Conservation (phyloP, 1,139 yeast species). For the Debaryomycetaceae sp. region DNA sequence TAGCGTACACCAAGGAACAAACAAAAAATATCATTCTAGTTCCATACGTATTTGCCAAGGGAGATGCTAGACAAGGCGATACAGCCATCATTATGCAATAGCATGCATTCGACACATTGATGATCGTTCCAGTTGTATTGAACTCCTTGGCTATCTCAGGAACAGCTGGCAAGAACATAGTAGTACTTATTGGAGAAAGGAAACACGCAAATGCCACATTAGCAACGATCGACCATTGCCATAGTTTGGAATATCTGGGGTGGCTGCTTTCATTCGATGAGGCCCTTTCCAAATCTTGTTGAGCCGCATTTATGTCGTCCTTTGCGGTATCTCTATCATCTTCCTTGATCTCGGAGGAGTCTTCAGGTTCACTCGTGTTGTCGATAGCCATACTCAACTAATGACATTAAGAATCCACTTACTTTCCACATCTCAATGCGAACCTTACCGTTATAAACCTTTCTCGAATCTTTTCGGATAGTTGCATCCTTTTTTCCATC, state of each 20-base stretch:
- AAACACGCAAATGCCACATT: constrained; percentile 23
- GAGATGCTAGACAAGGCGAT: constrained; percentile 47
- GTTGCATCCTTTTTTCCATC: not conserved
- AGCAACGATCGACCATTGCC: constrained; percentile 12
- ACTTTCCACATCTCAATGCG: not conserved
- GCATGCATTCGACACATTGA: constrained; percentile 47
- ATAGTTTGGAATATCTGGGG: not conserved
- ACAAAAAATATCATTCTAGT: constrained; percentile 38
- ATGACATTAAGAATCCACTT: too few relatives aligned
- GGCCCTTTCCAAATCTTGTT: not conserved
- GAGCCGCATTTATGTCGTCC: not conserved
- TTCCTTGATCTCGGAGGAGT: not conserved
- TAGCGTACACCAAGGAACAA: constrained; percentile 27
- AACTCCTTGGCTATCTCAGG: constrained; percentile 42
- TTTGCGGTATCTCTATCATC: not conserved
- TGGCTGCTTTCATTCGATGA: not conserved
- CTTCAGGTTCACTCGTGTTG: too few relatives aligned
- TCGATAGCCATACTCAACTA: too few relatives aligned
- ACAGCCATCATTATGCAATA: constrained; percentile 49
- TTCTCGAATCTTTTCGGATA: not conserved
- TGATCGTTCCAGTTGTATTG: constrained; percentile 43
- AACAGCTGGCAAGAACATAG: constrained; percentile 49
- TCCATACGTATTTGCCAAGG: constrained; percentile 50
- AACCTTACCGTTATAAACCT: not conserved
- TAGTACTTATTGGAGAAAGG: constrained; percentile 39